Evolutionary conservation across 163 green algal species (phyloP).

Genomic region (Volvox carteri): DNA sequence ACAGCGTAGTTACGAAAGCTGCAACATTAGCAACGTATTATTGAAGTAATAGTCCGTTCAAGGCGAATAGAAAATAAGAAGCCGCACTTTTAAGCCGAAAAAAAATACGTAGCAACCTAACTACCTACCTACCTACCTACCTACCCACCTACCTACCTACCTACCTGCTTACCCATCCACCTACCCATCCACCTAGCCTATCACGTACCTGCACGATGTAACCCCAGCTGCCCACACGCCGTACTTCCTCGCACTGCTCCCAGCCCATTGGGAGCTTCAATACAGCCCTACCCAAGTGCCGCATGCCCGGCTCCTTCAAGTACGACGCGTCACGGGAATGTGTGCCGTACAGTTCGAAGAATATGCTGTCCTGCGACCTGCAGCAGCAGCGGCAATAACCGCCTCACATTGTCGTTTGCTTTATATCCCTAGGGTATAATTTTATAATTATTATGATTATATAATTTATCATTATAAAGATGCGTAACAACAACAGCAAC

Average conservation of each 20-base stretch:
- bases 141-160: too few species aligned
- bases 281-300: neutral
- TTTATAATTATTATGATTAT: neutral
- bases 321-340: neutral
- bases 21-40: too few species aligned
- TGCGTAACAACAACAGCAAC: neutral
- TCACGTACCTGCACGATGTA: constrained; percentile 9
- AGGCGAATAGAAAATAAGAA: too few species aligned
- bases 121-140: too few species aligned
- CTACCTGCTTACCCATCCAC: too few species aligned
- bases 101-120: too few species aligned
- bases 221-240: neutral
- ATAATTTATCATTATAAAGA: neutral
- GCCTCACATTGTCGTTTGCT: neutral
- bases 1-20: too few species aligned
- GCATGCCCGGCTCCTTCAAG: constrained; percentile 24
- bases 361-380: constrained; percentile 7
- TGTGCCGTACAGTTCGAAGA: constrained; percentile 28
- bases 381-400: neutral
- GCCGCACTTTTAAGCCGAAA: too few species aligned
- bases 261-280: neutral
- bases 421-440: neutral
- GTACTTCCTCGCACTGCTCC: neutral
- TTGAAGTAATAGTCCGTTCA: too few species aligned
- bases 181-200: neutral